These are phyloP conservation scores for Cystoderma amianthinum DNA, from an alignment of 768 basidiomycete species.

Conservation along the genomic window DNA sequence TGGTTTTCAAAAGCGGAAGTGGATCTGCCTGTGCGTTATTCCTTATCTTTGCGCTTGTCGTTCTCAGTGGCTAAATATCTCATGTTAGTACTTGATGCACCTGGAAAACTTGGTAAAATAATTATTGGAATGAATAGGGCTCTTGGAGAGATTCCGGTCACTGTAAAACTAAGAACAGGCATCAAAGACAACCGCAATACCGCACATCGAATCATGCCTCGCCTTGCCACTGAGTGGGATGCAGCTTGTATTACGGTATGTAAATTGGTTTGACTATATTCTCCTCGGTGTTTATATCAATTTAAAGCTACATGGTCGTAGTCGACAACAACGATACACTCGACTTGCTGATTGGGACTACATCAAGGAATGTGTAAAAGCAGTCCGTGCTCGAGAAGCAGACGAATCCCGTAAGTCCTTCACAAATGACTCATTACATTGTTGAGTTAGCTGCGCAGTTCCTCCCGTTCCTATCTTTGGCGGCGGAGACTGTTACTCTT, in stretches of 20 bases:
- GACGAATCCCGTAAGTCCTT: constrained; percentile 62
- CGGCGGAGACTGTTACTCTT: constrained; percentile 92
- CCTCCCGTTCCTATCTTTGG: constrained; percentile 92
- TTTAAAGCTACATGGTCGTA: constrained; percentile 86
- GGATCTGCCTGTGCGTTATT: constrained; percentile 85
- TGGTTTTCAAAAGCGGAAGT: constrained; percentile 88
- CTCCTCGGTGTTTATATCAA: constrained; percentile 1
- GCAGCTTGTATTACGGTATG: constrained; percentile 38
- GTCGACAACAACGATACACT: constrained; percentile 91
- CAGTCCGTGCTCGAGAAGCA: constrained; percentile 62
- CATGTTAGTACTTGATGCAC: constrained; percentile 75
- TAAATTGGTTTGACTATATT: background rate
- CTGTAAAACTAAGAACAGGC: constrained; percentile 88
- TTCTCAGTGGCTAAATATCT: too few species aligned
- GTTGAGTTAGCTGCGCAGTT: constrained; percentile 31
- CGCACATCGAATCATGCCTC: constrained; percentile 88
- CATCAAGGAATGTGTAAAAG: constrained; percentile 79
- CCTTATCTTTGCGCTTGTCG: too few species aligned
- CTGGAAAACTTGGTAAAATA: constrained; percentile 79
- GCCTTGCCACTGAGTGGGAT: constrained; percentile 49
- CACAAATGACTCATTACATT: background rate
- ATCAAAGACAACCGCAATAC: constrained; percentile 83
- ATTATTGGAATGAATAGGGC: constrained; percentile 88
- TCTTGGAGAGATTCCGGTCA: constrained; percentile 86
- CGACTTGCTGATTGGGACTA: constrained; percentile 94